A percentile compares a stretch with the other conserved stretches of the same genome.
Evolutionary conservation across 805 yeast genomes (phyloP).

Genomic region (Kazachstania kunashirensis): DNA sequence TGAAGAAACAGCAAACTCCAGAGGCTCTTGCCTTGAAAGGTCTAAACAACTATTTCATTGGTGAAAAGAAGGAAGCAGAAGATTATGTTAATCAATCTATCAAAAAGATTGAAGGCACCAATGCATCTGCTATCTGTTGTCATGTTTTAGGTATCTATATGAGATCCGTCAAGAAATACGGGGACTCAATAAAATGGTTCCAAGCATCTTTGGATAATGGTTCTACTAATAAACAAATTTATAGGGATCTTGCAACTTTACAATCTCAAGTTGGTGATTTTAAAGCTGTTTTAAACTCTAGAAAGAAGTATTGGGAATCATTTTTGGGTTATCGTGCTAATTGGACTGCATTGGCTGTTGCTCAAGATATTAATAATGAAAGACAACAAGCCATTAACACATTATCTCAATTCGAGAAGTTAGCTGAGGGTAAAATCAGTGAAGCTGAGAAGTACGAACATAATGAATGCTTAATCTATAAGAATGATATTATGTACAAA

Average conservation of each 20-base stretch:
- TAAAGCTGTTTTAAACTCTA: constrained; percentile 48
- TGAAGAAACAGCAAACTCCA: constrained; percentile 67
- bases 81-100: constrained; percentile 52
- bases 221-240: constrained; percentile 64
- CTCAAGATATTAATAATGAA: constrained; percentile 68
- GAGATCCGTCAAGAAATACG: constrained; percentile 57
- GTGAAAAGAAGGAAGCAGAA: constrained; percentile 56
- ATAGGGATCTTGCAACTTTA: constrained; percentile 71
- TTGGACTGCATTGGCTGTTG: constrained; percentile 83
- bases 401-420: constrained; percentile 62
- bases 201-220: constrained; percentile 67
- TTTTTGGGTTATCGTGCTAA: constrained; percentile 79
- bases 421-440: constrained; percentile 57
- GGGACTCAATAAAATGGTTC: constrained; percentile 72
- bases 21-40: constrained; percentile 84
- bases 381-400: constrained; percentile 60
- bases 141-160: constrained; percentile 83
- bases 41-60: constrained; percentile 46
- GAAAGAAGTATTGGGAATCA: constrained; percentile 59
- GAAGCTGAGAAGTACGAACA: constrained; percentile 66
- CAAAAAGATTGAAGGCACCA: constrained; percentile 39
- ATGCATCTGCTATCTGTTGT: constrained; percentile 56
- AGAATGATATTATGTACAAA: constrained; percentile 54
- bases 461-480: constrained; percentile 70
- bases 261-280: constrained; percentile 76